phyloP scores from a whole-genome alignment of 345 rosid species.

The Crucihimalaya himalaica region DNA sequence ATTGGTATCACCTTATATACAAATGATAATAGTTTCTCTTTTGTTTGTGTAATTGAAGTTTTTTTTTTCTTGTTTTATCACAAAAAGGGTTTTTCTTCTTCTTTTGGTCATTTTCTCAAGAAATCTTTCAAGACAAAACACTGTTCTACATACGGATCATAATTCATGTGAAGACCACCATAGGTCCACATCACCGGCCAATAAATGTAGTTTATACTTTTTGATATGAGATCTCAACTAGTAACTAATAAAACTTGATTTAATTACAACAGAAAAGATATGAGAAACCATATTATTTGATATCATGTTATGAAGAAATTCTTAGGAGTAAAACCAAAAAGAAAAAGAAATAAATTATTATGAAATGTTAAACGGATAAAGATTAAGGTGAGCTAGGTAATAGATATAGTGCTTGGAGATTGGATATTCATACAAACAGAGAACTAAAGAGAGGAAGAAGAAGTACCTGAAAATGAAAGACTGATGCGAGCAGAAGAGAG shows the following conservation, averaged over 20 bases:
- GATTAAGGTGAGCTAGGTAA: not conserved
- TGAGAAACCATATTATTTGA: no score
- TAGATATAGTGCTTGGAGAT: not conserved
- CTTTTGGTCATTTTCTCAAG: not conserved
- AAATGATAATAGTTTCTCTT: not conserved
- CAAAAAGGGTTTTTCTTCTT: no score
- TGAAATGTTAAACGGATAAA: not conserved
- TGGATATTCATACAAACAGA: not conserved
- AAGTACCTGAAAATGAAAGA: conserved; percentile 45
- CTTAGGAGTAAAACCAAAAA: not conserved
- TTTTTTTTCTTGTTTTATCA: not conserved
- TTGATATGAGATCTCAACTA: conserved; percentile 1
- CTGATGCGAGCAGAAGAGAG: conserved; percentile 47
- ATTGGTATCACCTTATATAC: not conserved
- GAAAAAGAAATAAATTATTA: not conserved
- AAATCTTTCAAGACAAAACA: not conserved
- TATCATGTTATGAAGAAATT: not conserved
- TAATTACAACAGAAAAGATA: not conserved
- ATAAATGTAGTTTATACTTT: not conserved
- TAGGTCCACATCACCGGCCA: conserved; percentile 6
- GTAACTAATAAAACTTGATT: not conserved
- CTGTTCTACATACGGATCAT: not conserved
- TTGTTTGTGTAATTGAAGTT: not conserved
- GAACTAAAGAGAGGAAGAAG: not conserved
- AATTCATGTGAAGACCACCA: conserved; percentile 24